Evolutionary conservation across 2,329 filamentous ascomycete genomes (phyloP).

Genomic region (Calonectria fujianensis): DNA sequence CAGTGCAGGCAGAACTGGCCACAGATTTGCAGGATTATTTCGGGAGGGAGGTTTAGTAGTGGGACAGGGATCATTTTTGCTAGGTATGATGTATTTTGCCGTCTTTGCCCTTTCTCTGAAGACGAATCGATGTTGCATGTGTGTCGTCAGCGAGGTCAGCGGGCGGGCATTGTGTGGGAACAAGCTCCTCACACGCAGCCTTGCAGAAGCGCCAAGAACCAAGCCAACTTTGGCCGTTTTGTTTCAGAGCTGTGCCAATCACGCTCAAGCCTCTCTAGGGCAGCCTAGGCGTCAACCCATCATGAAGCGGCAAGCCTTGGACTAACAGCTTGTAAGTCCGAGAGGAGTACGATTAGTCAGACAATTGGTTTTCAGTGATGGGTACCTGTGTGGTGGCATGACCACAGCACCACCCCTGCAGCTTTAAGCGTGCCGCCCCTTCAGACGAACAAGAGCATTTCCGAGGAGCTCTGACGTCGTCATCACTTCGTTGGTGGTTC

Average conservation of each 20-base stretch:
- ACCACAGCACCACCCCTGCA: conserved; percentile 20
- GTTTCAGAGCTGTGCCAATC: conserved; percentile 20
- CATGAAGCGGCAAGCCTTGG: conserved; percentile 15
- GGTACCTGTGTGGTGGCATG: conserved; percentile 12
- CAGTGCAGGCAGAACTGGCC: conserved; percentile 39
- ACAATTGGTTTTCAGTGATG: neutral
- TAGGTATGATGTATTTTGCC: neutral
- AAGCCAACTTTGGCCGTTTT: conserved; percentile 2
- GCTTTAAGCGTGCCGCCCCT: conserved; percentile 13
- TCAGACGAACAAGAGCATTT: neutral
- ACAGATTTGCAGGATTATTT: conserved; percentile 28
- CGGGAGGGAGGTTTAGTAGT: neutral
- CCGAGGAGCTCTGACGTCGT: conserved; percentile 26
- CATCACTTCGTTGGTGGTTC: neutral
- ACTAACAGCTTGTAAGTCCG: neutral
- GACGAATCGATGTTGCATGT: conserved; percentile 3
- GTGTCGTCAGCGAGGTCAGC: conserved; percentile 19
- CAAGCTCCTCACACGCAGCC: conserved; percentile 7
- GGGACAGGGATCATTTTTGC: neutral
- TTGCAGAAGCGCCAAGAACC: conserved; percentile 19
- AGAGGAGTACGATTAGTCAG: conserved; percentile 12
- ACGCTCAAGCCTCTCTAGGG: conserved; percentile 3
- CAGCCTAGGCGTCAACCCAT: conserved; percentile 2
- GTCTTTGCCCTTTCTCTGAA: neutral
- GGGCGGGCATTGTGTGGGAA: conserved; percentile 8